phyloP scores from a whole-genome alignment of 169 alveolate genomes.

The Plasmodium relictum region DNA sequence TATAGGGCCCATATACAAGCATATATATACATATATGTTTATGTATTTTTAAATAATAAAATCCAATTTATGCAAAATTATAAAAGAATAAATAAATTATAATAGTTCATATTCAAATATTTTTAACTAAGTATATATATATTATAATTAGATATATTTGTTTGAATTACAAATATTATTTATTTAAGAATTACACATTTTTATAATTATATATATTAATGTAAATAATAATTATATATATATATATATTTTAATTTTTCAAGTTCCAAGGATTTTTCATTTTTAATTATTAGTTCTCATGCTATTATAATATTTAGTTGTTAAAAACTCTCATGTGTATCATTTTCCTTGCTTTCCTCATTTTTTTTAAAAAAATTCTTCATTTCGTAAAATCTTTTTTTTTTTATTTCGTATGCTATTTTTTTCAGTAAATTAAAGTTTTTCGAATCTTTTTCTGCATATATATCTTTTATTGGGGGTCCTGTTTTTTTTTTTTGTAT shows the following conservation, averaged over 20 bases:
- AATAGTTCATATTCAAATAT: too few relatives aligned
- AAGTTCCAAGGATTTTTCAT: neutral
- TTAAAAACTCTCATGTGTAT: neutral
- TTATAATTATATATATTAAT: too few relatives aligned
- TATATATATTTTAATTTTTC: neutral
- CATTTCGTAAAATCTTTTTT: conserved; percentile 62
- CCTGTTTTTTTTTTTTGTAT: conserved; percentile 80
- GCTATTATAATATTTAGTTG: neutral
- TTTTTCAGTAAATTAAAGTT: conserved; percentile 55
- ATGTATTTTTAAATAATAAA: too few relatives aligned
- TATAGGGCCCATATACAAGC: neutral
- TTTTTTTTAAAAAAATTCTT: conserved; percentile 24
- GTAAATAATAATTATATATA: neutral
- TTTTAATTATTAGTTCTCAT: neutral
- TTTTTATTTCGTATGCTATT: conserved; percentile 73
- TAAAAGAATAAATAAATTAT: too few relatives aligned
- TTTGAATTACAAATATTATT: too few relatives aligned
- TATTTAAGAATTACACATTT: too few relatives aligned
- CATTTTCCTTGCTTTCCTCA: neutral
- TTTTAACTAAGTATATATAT: too few relatives aligned
- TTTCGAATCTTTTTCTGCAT: conserved; percentile 80
- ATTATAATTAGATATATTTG: too few relatives aligned
- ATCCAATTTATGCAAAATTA: too few relatives aligned
- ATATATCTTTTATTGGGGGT: conserved; percentile 73
- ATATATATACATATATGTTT: neutral